Percentiles rank a stretch among this genome's conserved stretches.
These are phyloP conservation scores for Rhodotorula sp. DNA, from an alignment of 1,284 basidiomycete species.

Conservation along the genomic window DNA sequence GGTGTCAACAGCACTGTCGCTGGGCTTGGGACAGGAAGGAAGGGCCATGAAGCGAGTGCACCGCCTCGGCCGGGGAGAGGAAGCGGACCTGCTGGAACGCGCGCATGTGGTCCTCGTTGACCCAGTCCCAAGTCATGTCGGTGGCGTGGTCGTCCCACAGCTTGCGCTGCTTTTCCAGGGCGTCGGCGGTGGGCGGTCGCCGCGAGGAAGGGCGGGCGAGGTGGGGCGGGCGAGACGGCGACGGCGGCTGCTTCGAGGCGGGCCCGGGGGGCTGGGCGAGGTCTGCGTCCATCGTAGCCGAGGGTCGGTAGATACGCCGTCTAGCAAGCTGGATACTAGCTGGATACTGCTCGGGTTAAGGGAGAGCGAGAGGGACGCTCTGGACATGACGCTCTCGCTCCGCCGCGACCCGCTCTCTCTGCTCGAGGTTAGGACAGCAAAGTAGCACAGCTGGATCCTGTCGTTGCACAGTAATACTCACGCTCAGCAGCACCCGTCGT, in stretches of 20 bases:
- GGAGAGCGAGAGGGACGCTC: no score
- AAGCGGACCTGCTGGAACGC: constrained; percentile 29
- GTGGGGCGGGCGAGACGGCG: neutral
- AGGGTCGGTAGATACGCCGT: no score
- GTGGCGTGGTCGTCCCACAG: constrained; percentile 19
- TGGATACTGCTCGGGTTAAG: no score
- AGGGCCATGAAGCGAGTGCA: neutral
- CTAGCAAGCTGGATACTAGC: no score
- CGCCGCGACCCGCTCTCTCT: neutral
- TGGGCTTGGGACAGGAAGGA: no score
- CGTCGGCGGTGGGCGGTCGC: neutral
- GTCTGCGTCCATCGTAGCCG: neutral
- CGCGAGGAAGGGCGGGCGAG: neutral
- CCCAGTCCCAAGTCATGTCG: constrained; percentile 37
- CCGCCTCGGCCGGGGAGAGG: neutral
- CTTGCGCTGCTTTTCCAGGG: constrained; percentile 2
- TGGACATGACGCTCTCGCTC: no score
- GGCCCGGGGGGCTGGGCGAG: neutral
- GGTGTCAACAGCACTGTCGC: neutral
- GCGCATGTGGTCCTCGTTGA: constrained; percentile 39
- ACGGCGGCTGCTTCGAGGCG: neutral
- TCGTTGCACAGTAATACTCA: neutral
- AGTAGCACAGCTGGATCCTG: no score
- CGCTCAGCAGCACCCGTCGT: neutral
- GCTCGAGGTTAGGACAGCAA: neutral